A percentile compares a stretch with the other conserved stretches of the same genome.
Conservation (phyloP, 2,329 filamentous ascomycete genomes). For the Talaromyces sp. region DNA sequence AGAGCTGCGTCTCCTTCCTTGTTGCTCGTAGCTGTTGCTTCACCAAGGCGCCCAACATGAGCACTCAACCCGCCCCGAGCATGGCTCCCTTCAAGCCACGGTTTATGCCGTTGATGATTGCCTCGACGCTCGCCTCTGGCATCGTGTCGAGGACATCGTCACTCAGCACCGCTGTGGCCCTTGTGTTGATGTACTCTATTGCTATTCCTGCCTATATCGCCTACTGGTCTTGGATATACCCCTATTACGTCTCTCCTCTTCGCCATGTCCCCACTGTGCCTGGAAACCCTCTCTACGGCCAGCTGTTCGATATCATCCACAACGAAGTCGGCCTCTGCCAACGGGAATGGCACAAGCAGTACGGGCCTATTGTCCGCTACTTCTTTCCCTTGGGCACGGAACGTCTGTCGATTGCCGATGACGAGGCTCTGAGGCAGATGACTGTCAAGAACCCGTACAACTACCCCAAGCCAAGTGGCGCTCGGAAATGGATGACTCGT, state of each 20-base stretch:
- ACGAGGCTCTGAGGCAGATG: conserved; percentile 43
- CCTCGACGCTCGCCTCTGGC: conserved; percentile 12
- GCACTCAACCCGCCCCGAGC: not conserved
- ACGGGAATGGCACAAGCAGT: conserved; percentile 38
- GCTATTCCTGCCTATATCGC: conserved; percentile 16
- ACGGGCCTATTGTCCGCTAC: conserved; percentile 43
- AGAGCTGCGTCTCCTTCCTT: not conserved
- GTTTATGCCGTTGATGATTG: conserved; percentile 15
- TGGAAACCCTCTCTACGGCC: conserved; percentile 41
- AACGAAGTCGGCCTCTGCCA: conserved; percentile 41
- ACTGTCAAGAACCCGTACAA: conserved; percentile 41
- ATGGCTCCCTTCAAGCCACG: conserved; percentile 11
- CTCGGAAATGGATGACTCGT: conserved; percentile 40
- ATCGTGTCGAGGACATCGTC: conserved; percentile 11
- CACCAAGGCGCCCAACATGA: conserved; percentile 7
- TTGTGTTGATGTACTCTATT: conserved; percentile 13
- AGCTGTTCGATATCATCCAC: conserved; percentile 40
- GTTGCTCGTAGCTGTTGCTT: not conserved
- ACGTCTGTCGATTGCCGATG: conserved; percentile 41
- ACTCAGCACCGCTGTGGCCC: conserved; percentile 9
- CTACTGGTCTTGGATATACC: conserved; percentile 31
- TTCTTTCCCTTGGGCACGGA: conserved; percentile 45
- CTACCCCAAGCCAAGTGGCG: conserved; percentile 34
- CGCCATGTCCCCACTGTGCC: conserved; percentile 41
- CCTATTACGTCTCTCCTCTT: conserved; percentile 40